Percentiles rank a stretch among this genome's conserved stretches.
phyloP scores from a whole-genome alignment of 2,329 filamentous ascomycete species.

The Exophiala phaeomuriformis region DNA sequence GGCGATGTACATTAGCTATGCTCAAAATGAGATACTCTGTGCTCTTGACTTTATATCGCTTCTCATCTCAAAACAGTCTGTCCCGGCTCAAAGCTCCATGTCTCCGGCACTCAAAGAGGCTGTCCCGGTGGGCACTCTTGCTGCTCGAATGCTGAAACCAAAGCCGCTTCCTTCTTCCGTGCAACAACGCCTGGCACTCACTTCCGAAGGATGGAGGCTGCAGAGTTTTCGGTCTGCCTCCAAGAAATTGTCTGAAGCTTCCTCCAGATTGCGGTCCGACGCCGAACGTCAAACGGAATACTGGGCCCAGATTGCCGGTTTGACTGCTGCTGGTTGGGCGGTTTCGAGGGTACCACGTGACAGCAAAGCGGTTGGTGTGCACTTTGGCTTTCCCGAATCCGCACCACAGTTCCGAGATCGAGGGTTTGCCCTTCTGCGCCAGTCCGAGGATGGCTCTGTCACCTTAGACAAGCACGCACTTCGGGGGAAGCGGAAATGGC shows the following conservation, averaged over 20 bases:
- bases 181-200: slow-evolving; percentile 46
- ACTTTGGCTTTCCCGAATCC: slow-evolving; percentile 80
- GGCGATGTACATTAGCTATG: slow-evolving; percentile 31
- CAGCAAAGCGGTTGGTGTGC: slow-evolving; percentile 68
- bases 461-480: slow-evolving; percentile 56
- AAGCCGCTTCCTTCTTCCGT: slow-evolving; percentile 53
- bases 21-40: slow-evolving; percentile 48
- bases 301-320: slow-evolving; percentile 76
- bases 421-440: slow-evolving; percentile 72
- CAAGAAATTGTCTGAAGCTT: slow-evolving; percentile 64
- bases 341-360: slow-evolving; percentile 70
- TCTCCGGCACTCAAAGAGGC: slow-evolving; percentile 62
- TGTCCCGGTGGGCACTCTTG: slow-evolving; percentile 67
- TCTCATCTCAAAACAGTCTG: slow-evolving; percentile 72
- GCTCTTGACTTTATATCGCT: slow-evolving; percentile 78
- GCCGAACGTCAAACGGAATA: slow-evolving; percentile 75
- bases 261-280: slow-evolving; percentile 65
- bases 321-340: slow-evolving; percentile 80
- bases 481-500: slow-evolving; percentile 47
- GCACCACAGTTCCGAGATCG: slow-evolving; percentile 55
- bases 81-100: slow-evolving; percentile 61
- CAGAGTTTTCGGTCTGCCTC: slow-evolving; percentile 68
- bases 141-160: slow-evolving; percentile 57
- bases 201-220: slow-evolving; percentile 65
- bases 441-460: slow-evolving; percentile 66